Evolutionary conservation across 148 eudicot genomes (phyloP).

Genomic region (Chenopodium quinoa): DNA sequence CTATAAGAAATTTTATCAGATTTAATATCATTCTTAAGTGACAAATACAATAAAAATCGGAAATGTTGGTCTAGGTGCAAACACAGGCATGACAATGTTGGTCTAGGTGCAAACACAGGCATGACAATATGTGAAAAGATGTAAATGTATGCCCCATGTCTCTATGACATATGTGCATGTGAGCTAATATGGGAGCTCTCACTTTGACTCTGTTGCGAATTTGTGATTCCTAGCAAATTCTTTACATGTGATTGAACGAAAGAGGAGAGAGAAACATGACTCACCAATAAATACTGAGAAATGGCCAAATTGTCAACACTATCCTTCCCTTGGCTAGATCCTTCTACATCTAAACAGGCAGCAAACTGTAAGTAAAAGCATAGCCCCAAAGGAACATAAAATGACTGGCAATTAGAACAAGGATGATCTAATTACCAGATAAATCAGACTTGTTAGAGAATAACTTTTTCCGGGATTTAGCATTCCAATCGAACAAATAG

Average conservation of each 20-base stretch:
- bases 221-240: no score
- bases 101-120: no score
- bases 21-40: slow-evolving; percentile 5
- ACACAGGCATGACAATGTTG: neutral
- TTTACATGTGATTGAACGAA: neutral
- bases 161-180: neutral
- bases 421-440: slow-evolving; percentile 36
- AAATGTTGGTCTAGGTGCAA: neutral
- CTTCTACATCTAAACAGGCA: slow-evolving; percentile 40
- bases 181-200: neutral
- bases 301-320: slow-evolving; percentile 36
- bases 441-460: slow-evolving; percentile 69
- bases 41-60: neutral
- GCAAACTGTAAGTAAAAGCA: neutral
- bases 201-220: neutral
- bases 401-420: neutral
- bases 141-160: neutral
- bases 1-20: slow-evolving; percentile 32
- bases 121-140: neutral
- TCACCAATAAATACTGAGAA: slow-evolving; percentile 51
- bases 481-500: slow-evolving; percentile 93
- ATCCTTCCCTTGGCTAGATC: slow-evolving; percentile 55
- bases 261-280: slow-evolving; percentile 24
- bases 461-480: slow-evolving; percentile 80
- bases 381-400: neutral